Base-by-base conservation (phyloP, 2,329 filamentous ascomycete genomes). In the Chrysoporthe austroafricana region DNA sequence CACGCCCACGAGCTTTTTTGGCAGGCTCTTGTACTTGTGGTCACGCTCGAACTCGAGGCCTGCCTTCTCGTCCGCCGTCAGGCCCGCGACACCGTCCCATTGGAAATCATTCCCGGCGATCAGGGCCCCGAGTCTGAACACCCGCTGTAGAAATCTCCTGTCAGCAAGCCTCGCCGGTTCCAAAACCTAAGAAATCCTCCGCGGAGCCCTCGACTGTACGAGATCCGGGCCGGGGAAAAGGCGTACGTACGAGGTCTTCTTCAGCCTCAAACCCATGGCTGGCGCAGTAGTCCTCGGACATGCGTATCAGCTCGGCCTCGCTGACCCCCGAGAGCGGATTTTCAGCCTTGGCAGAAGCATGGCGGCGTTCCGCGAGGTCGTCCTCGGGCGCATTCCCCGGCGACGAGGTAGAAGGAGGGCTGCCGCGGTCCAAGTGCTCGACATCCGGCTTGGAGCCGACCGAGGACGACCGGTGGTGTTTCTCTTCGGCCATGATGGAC, bases 11-110 rank as follows among this genome's bases (percentile, higher is more conserved):
- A 92, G 82, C 75, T 86, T 85, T 70, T 76, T 80, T 0, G 90
- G 90, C 72, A 93, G 90, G 6, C 84, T 85, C 64, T 62, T 69
- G 91, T 91, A 93, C 69, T 87, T 88, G 73, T 91, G 84, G 0
- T 84, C 85, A 52, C 85, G 83, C 74, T 94, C 91, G 21, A 84
- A 81, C 13, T 84, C 80, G 50, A 93, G 77, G 5, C 86, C 80
- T 2, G 81, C 78, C 52, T 82, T 82, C 74, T 94, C 91, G 13
- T 85, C 81, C 0, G 83, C 80, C 0, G 83, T 88, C 61, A 92
- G 79, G 7, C 83, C 85, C 14, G 82, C 76, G 56, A 88, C 75
- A 21, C 78, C 78, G 21, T 83, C 81, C 73, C 84, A 86, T 64
- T 79, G 80, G 63, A 82, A 82, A 54, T 84, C 79, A 56, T 84